Evolutionary conservation across 169 alveolate genomes (phyloP).

Genomic region (Cardiosporidium cionae): DNA sequence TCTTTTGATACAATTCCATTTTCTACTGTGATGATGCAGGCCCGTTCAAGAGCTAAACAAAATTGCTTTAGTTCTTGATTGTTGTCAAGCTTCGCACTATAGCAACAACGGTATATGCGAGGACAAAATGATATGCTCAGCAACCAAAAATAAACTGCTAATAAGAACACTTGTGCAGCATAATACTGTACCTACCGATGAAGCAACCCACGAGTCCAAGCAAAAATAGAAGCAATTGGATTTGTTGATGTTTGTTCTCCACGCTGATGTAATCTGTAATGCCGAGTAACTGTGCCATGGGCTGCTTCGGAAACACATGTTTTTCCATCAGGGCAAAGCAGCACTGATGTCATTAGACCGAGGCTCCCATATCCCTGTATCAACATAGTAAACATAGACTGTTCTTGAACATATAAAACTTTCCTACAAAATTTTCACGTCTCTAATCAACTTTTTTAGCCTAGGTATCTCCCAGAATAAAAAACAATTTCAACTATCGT

Average conservation of each 20-base stretch:
- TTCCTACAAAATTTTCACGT: not conserved
- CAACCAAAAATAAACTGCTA: not conserved
- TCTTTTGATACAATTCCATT: constrained; percentile 86
- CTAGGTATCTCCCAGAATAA: not conserved
- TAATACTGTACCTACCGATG: too few species aligned
- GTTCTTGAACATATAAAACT: too few species aligned
- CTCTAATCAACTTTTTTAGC: not conserved
- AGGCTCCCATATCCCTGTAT: constrained; percentile 77
- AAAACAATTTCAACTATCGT: not conserved
- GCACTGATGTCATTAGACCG: constrained; percentile 90
- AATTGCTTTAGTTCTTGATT: constrained; percentile 68
- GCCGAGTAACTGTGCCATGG: constrained; percentile 93
- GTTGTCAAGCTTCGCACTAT: constrained; percentile 74
- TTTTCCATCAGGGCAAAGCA: constrained; percentile 83
- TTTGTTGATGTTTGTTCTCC: constrained; percentile 87
- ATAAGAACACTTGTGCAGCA: too few species aligned
- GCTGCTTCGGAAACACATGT: constrained; percentile 90
- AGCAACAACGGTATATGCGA: too few species aligned
- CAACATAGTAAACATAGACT: not conserved
- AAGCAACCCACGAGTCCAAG: constrained; percentile 88
- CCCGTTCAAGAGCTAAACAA: constrained; percentile 72
- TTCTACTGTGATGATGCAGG: constrained; percentile 77
- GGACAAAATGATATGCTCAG: not conserved
- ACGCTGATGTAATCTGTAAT: constrained; percentile 65
- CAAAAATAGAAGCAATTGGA: constrained; percentile 89